Evolutionary conservation across 2,329 filamentous ascomycete species (phyloP).

Genomic region (Calonectria montana): DNA sequence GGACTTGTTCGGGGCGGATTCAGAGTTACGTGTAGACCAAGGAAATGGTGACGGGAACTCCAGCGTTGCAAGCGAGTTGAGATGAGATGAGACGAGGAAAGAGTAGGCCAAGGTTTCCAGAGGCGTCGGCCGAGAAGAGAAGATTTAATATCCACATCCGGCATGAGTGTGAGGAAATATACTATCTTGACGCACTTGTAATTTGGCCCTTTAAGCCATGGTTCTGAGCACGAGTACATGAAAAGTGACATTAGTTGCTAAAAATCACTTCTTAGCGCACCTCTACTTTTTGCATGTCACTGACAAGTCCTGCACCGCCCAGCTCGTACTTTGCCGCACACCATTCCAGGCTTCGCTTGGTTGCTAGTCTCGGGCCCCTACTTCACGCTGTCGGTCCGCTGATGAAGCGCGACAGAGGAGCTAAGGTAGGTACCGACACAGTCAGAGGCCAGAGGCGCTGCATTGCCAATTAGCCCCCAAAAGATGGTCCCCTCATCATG

Average conservation of each 20-base stretch:
- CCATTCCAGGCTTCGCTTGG: neutral
- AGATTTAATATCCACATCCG: neutral
- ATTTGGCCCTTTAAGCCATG: neutral
- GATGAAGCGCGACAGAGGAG: neutral
- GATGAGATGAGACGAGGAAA: conserved; percentile 7
- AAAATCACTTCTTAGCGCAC: neutral
- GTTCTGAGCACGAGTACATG: neutral
- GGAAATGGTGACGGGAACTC: conserved; percentile 8
- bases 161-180: neutral
- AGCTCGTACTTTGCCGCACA: neutral
- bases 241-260: neutral
- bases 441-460: conserved; percentile 1
- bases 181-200: neutral
- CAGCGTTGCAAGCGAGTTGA: neutral
- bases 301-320: neutral
- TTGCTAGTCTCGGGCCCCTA: neutral
- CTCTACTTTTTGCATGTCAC: neutral
- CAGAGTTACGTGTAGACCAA: conserved; percentile 9
- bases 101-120: neutral
- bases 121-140: conserved; percentile 6
- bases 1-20: neutral
- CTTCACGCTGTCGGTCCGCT: neutral
- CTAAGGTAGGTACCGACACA: conserved; percentile 12
- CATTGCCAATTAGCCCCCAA: neutral
- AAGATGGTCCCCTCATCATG: neutral